Evolutionary conservation across 2,329 filamentous ascomycete genomes (phyloP), one percentile per base, ranked within the genome.

Genomic region (Cladophialophora psammophila): DNA sequence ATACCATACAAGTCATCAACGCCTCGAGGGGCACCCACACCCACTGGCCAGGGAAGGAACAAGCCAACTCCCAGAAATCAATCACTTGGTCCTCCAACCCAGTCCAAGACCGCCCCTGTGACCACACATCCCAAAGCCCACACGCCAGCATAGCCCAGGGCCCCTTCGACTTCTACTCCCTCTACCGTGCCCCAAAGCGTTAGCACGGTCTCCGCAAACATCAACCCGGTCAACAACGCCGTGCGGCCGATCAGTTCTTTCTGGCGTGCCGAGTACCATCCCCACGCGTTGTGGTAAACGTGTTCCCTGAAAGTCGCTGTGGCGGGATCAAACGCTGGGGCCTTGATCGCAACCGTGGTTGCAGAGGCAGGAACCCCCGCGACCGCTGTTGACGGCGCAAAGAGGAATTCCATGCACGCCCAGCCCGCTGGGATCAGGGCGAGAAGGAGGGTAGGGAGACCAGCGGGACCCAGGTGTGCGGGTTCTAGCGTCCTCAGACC

Each of bases 361-460:
- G 42, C 18, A 8, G 10, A 76, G 72, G 4, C 12, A 26, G 42
- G 15, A 12, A 35, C 32, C 35, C 80, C 83, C 32, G 79, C 65
- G n/a, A 75, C 80, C 32, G 83, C 85, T 0, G 85, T 83, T 5
- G 83, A 82, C 58, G 83, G 83, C 9, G 78, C 78, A 68, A 97
- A 96, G 72, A 97, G 87, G 76, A 96, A 94, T 54, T 86, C 85
- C 68, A 88, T 88, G 4, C 90, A 88, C 0, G 92, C 91, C 68
- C 88, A 82, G 2, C 93, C 94, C 18, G 91, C 84, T 0, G 90
- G 88, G 3, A 93, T 78, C 56, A 91, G 83, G 8, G 85, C 83
- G 48, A 85, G 53, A 62, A 82, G 78, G 10, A 84, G 75, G 12
- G 73, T 71, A 1, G 81, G 79, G 8, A 83, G 74, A 10, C 78